These are phyloP conservation scores for Pichia norvegensis DNA, from an alignment of 1,139 yeast species.

Conservation along the genomic window DNA sequence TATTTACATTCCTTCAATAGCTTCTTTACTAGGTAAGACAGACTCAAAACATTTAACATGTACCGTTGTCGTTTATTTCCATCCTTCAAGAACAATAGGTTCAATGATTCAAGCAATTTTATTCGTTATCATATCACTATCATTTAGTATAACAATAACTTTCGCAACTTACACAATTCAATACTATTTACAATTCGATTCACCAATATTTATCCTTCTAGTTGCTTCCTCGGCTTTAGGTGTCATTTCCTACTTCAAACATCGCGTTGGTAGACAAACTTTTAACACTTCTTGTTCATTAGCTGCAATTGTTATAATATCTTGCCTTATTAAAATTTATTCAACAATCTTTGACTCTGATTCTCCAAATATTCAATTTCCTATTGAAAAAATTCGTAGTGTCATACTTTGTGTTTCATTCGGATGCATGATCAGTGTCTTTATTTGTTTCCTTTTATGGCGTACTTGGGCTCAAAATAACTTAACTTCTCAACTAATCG, in stretches of 20 bases:
- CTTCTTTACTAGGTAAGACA: constrained; percentile 50
- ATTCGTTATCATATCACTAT: constrained; percentile 50
- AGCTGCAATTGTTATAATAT: constrained; percentile 64
- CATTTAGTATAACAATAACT: constrained; percentile 51
- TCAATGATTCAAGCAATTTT: constrained; percentile 69
- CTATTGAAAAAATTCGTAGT: constrained; percentile 47
- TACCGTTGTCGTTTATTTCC: constrained; percentile 78
- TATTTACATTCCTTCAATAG: constrained; percentile 58
- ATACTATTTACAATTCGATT: constrained; percentile 3
- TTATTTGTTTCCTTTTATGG: constrained; percentile 54
- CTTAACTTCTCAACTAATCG: constrained; percentile 19
- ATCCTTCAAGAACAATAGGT: constrained; percentile 73
- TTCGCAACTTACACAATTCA: constrained; percentile 26
- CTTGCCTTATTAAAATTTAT: constrained; percentile 63
- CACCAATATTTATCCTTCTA: constrained; percentile 35
- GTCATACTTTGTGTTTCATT: constrained; percentile 51
- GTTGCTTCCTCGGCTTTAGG: constrained; percentile 48
- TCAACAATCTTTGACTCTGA: constrained; percentile 46
- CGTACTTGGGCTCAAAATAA: constrained; percentile 10
- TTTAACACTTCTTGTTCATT: constrained; percentile 77
- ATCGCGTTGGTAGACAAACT: constrained; percentile 56
- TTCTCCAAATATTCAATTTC: constrained; percentile 20
- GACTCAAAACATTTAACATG: constrained; percentile 79
- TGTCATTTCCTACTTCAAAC: constrained; percentile 60
- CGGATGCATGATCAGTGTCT: constrained; percentile 55